phyloP scores from a whole-genome alignment of 2,329 filamentous ascomycete genomes.

The Claviceps digitariae region DNA sequence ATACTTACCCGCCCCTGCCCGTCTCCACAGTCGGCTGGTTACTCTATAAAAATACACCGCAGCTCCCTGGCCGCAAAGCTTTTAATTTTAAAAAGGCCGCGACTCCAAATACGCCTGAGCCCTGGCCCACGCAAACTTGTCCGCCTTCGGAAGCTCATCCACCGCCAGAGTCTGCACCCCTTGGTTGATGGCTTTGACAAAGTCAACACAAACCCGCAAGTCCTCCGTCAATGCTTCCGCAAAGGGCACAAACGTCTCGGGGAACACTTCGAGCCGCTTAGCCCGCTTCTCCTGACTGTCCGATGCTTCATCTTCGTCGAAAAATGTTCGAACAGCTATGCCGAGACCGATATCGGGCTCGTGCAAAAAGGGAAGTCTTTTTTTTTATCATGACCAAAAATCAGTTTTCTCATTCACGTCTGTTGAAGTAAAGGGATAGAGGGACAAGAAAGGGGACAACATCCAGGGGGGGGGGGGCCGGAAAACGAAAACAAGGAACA shows the following conservation, averaged over 20 bases:
- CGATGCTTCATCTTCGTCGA: constrained; percentile 53
- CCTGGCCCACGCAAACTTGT: constrained; percentile 40
- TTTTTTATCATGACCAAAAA: constrained; percentile 6
- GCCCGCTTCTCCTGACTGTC: constrained; percentile 36
- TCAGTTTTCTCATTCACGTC: background rate
- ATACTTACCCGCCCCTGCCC: too few species aligned
- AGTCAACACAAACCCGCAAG: constrained; percentile 40
- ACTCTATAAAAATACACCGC: too few species aligned
- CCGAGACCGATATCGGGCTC: constrained; percentile 65
- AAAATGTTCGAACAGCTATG: constrained; percentile 67
- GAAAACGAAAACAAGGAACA: background rate
- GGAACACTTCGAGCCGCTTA: constrained; percentile 35
- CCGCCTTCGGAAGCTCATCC: constrained; percentile 31
- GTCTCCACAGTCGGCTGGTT: too few species aligned
- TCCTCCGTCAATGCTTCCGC: constrained; percentile 47
- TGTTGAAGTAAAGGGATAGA: background rate
- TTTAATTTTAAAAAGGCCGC: constrained; percentile 18
- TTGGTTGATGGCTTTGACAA: constrained; percentile 43
- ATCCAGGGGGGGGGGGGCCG: background rate
- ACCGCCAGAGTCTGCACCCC: constrained; percentile 41
- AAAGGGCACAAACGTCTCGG: constrained; percentile 41
- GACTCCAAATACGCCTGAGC: constrained; percentile 39
- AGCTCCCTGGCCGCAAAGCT: background rate
- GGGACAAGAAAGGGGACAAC: background rate
- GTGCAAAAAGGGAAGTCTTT: constrained; percentile 50